Evolutionary conservation across 495 filamentous ascomycete species (phyloP).

Genomic region (Penicillium pulvis): DNA sequence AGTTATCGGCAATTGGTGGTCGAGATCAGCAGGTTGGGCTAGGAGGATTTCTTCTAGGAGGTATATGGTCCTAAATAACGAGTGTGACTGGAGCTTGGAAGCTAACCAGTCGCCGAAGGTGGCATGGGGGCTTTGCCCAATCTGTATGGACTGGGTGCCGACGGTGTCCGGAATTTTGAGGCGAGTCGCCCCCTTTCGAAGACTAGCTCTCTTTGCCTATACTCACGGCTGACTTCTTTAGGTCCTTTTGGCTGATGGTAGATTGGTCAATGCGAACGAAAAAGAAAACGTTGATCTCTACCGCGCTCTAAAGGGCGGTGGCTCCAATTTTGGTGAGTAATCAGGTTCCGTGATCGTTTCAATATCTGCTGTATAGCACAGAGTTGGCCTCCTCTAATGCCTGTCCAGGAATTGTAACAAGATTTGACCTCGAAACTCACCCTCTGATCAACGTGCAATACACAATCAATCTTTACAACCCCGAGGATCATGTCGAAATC

Average conservation of each 20-base stretch:
- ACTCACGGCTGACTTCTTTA: background rate
- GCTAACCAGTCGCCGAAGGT: background rate
- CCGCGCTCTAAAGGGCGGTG: background rate
- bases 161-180: background rate
- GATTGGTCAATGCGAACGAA: background rate
- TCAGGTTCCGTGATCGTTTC: background rate
- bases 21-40: background rate
- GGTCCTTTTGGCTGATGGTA: background rate
- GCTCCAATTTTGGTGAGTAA: background rate
- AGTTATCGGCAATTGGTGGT: background rate
- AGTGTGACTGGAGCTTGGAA: background rate
- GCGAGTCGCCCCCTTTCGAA: background rate
- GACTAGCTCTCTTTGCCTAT: background rate
- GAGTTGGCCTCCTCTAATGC: background rate
- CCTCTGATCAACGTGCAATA: background rate
- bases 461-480: background rate
- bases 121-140: background rate
- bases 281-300: background rate
- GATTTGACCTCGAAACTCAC: constrained; percentile 3
- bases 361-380: too few relatives aligned
- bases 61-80: background rate
- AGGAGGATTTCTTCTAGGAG: background rate
- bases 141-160: background rate
- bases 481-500: background rate
- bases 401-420: background rate